A percentile compares a stretch with the other conserved stretches of the same genome.
Evolutionary conservation across 2,329 filamentous ascomycete genomes (phyloP).

Genomic region (Pestalotiopsis sp.): DNA sequence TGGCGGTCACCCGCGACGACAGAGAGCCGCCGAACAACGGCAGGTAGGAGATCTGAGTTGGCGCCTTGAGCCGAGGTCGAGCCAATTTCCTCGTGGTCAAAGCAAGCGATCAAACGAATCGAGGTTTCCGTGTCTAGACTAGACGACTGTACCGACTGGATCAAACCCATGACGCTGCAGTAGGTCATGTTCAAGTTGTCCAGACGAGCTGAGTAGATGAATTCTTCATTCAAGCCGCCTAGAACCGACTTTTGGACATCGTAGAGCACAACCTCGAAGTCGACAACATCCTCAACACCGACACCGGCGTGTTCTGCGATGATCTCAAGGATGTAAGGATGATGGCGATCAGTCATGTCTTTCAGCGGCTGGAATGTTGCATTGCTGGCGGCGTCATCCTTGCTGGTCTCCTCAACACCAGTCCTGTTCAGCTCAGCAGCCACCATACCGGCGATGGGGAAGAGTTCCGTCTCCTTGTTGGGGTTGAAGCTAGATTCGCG

Average conservation of each 20-base stretch:
- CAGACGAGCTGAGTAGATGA: slow-evolving; percentile 93
- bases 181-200: slow-evolving; percentile 98
- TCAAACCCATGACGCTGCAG: slow-evolving; percentile 84
- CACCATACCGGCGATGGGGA: slow-evolving; percentile 88
- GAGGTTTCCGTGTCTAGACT: slow-evolving; percentile 75
- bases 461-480: slow-evolving; percentile 96
- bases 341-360: slow-evolving; percentile 79
- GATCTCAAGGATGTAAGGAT: slow-evolving; percentile 82
- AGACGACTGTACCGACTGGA: slow-evolving; percentile 70
- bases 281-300: slow-evolving; percentile 71
- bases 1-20: slow-evolving; percentile 67
- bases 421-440: slow-evolving; percentile 85
- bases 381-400: slow-evolving; percentile 37
- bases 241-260: slow-evolving; percentile 91
- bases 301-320: slow-evolving; percentile 80
- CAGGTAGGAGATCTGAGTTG: slow-evolving; percentile 86
- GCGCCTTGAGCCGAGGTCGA: slow-evolving; percentile 91
- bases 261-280: slow-evolving; percentile 97
- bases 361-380: slow-evolving; percentile 72
- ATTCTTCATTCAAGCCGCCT: slow-evolving; percentile 88
- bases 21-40: slow-evolving; percentile 83
- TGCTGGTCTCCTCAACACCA: slow-evolving; percentile 48
- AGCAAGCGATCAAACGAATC: slow-evolving; percentile 91
- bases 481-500: slow-evolving; percentile 84
- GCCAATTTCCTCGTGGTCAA: slow-evolving; percentile 98